Base-by-base conservation (phyloP, 176 grass and related monocot genomes). In the Urochloa ruziziensis region DNA sequence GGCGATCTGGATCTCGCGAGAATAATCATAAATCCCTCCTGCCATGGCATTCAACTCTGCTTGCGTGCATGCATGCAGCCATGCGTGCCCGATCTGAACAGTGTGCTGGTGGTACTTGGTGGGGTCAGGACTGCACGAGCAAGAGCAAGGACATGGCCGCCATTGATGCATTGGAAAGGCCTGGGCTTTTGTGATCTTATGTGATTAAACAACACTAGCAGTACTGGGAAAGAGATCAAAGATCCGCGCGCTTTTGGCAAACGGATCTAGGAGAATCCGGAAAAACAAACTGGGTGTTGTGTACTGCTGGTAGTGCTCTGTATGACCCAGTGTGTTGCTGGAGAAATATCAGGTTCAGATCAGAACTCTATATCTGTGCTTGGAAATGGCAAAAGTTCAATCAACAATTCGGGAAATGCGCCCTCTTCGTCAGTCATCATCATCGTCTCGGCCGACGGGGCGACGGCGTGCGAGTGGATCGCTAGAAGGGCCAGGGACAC, bases 11-110 rank as follows among this genome's bases (percentile, higher is more conserved):
- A 86, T 78, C 83, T 42, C 66, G 48, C 10, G 58, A 73, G 88
- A 83, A 90, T 73, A 83, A 83, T 73, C 88, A 67, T 82, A 73
- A 78, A 90, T 67, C 65, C 77, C 57, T 34, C 37, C 65, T 82
- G 83, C 37, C 73, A 82, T 64, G 23, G 18, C 82, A 76, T 85
- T 76, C 42, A 85, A 85, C 82, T 65, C 23, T 49, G 28, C 43
- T 25, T 34, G 61, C 46, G 1, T n/a, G 30, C 77, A 0, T 33
- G 59, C 42, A 1, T 39, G 77, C 70, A 33, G 49, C 27, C 69
- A 33, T 73, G 69, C 39, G 17, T 23, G 46, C 14, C 35, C 62
- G 48, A 68, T 80, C 62, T 54, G 32, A 16, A 56, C 64, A 27
- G 78, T 40, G 11, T 14, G 14, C 12, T 5, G 8, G 27, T 19